Conservation (phyloP, 2,329 filamentous ascomycete genomes). For the Aspergillus sp. region DNA sequence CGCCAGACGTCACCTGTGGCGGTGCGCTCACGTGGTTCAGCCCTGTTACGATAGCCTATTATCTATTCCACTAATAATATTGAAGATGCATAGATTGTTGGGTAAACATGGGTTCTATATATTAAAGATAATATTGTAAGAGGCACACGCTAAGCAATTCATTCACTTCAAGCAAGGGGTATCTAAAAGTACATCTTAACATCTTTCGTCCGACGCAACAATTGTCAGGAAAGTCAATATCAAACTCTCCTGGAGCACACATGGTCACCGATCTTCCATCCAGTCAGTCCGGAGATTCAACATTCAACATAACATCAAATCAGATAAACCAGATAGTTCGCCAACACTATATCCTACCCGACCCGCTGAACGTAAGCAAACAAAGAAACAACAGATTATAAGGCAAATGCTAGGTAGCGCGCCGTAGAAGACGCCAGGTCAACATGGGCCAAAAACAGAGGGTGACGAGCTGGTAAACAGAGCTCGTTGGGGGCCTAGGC, state of each 20-base stretch:
- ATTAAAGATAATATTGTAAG: background rate
- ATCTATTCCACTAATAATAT: no score
- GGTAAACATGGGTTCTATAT: background rate
- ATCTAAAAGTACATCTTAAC: conserved; percentile 37
- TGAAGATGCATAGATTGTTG: no score
- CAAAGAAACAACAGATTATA: conserved; percentile 10
- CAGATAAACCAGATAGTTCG: conserved; percentile 13
- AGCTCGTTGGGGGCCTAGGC: background rate
- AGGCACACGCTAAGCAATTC: conserved; percentile 6
- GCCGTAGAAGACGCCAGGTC: background rate
- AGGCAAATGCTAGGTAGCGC: background rate
- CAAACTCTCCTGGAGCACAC: conserved; percentile 16
- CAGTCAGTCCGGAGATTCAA: conserved; percentile 1
- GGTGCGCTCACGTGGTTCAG: background rate
- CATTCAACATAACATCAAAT: conserved; percentile 13
- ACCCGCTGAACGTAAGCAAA: conserved; percentile 6
- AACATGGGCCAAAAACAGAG: background rate
- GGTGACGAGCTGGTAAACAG: background rate
- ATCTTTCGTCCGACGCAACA: conserved; percentile 12
- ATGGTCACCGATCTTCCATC: conserved; percentile 13
- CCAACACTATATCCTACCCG: conserved; percentile 8
- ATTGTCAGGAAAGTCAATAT: conserved; percentile 10
- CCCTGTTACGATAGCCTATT: no score
- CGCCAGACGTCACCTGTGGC: conserved; percentile 18
- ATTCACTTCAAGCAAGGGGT: conserved; percentile 30